phyloP scores from a whole-genome alignment of 2,329 filamentous ascomycete species.

The Clonostachys sp. region DNA sequence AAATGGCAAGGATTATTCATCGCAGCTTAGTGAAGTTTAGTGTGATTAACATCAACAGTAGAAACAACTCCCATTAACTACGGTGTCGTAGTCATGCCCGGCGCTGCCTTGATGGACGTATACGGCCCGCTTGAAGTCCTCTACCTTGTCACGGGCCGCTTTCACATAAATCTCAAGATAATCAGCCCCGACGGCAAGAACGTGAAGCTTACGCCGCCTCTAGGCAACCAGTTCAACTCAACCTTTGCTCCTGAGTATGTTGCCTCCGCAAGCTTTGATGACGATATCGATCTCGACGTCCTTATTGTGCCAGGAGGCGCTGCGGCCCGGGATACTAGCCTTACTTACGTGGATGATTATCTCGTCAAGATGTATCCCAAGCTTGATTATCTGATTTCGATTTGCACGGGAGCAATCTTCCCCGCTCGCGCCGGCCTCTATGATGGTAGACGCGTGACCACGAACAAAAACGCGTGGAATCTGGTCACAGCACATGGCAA shows the following conservation, averaged over 20 bases:
- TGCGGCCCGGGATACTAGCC: conserved; percentile 33
- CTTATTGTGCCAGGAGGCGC: conserved; percentile 61
- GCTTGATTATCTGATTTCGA: conserved; percentile 53
- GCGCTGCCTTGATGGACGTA: conserved; percentile 11
- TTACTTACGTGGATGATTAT: conserved; percentile 32
- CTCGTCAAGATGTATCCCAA: conserved; percentile 26
- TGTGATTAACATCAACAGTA: no score
- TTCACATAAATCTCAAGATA: conserved; percentile 3
- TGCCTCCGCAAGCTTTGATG: conserved; percentile 1
- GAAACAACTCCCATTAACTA: conserved; percentile 3
- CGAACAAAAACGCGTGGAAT: conserved; percentile 57
- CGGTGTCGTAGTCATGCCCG: conserved; percentile 9
- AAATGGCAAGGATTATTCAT: no score
- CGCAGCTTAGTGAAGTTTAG: no score
- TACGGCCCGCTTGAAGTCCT: conserved; percentile 12
- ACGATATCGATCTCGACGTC: conserved; percentile 39
- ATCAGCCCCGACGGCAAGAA: conserved; percentile 1
- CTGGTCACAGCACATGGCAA: conserved; percentile 39
- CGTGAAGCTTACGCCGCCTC: background rate
- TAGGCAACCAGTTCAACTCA: conserved; percentile 3
- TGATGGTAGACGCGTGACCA: conserved; percentile 57
- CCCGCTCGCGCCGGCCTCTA: conserved; percentile 55
- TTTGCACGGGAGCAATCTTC: conserved; percentile 62
- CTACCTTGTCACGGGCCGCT: conserved; percentile 7
- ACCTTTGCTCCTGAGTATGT: conserved; percentile 1